A percentile compares a stretch with the other conserved stretches of the same genome.
Evolutionary conservation across 768 basidiomycete genomes (phyloP).

Genomic region (Rhodotorula taiwanensis): DNA sequence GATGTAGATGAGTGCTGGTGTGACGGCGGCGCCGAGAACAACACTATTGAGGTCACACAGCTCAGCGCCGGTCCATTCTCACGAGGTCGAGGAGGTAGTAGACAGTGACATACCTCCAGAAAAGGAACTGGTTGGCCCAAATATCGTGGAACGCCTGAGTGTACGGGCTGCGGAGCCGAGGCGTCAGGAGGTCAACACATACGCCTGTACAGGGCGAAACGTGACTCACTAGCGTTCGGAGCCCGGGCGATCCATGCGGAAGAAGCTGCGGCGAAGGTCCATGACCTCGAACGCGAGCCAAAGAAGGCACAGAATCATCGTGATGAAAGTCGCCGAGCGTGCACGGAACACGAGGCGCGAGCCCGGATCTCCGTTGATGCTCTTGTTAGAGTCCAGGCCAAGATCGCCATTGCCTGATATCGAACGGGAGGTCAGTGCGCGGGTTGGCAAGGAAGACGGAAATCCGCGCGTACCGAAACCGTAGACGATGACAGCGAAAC

Average conservation of each 20-base stretch:
- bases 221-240: slow-evolving; percentile 3
- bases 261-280: slow-evolving; percentile 40
- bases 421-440: slow-evolving; percentile 15
- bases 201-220: no score
- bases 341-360: slow-evolving; percentile 47
- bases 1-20: slow-evolving; percentile 44
- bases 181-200: background rate
- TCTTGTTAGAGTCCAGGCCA: slow-evolving; percentile 37
- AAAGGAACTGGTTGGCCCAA: slow-evolving; percentile 30
- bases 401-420: background rate
- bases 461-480: slow-evolving; percentile 39
- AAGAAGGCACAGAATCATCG: slow-evolving; percentile 34
- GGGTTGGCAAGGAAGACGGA: background rate
- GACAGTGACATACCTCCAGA: slow-evolving; percentile 19
- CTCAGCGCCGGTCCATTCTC: background rate
- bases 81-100: background rate
- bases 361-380: slow-evolving; percentile 41
- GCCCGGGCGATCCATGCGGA: slow-evolving; percentile 39
- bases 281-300: slow-evolving; percentile 40
- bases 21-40: slow-evolving; percentile 34
- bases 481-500: slow-evolving; percentile 43
- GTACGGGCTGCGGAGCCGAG: slow-evolving; percentile 5
- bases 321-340: slow-evolving; percentile 46
- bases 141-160: slow-evolving; percentile 26
- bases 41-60: slow-evolving; percentile 42